Percentiles rank a stretch among this genome's conserved stretches.
phyloP scores from a whole-genome alignment of 768 basidiomycete genomes.

The Pulveroboletus ravenelii region DNA sequence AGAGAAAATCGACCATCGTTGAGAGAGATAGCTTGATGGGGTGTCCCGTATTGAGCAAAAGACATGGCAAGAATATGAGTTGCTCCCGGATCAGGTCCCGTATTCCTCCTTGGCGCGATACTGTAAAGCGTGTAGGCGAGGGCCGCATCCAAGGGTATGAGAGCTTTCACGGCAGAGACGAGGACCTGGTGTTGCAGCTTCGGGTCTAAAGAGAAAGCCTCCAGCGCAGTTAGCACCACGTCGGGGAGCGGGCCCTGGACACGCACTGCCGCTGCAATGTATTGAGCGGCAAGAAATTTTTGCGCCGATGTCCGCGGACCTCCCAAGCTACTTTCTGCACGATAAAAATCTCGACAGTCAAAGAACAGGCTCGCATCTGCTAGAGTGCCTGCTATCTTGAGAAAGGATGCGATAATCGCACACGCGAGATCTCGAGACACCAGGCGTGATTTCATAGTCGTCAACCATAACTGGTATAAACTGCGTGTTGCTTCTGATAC shows the following conservation, averaged over 20 bases:
- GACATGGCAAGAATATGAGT: constrained; percentile 31
- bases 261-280: constrained; percentile 25
- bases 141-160: constrained; percentile 27
- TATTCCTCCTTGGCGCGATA: constrained; percentile 23
- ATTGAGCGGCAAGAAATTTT: constrained; percentile 19
- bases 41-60: constrained; percentile 24
- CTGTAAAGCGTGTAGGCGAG: constrained; percentile 33
- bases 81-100: constrained; percentile 20
- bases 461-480: constrained; percentile 43
- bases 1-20: constrained; percentile 26
- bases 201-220: constrained; percentile 18
- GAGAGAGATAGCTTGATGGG: constrained; percentile 30
- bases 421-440: constrained; percentile 30
- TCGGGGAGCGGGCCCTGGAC: constrained; percentile 25
- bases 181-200: constrained; percentile 29
- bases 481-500: constrained; percentile 28
- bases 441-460: constrained; percentile 13
- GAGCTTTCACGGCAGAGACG: constrained; percentile 10
- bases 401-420: constrained; percentile 39
- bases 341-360: constrained; percentile 34
- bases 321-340: constrained; percentile 20
- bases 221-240: constrained; percentile 30
- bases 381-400: constrained; percentile 40
- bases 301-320: not conserved
- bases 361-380: constrained; percentile 35